A percentile compares a stretch with the other conserved stretches of the same genome.
Conservation (phyloP, 768 basidiomycete species). For the Mycena sanguinolenta region DNA sequence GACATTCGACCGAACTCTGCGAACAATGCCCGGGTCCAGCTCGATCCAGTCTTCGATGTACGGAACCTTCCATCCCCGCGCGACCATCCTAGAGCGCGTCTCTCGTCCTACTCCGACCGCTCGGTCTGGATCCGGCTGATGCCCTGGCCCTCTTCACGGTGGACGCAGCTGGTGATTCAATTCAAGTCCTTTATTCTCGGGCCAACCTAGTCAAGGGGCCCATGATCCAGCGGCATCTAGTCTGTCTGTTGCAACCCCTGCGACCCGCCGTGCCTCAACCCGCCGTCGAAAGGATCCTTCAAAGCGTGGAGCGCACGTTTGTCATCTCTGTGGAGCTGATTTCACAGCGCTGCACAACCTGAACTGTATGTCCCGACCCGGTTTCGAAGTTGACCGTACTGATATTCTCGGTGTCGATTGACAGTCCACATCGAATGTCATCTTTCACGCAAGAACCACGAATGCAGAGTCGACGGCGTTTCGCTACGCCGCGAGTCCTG, state of each 20-base stretch:
- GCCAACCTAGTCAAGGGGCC: not conserved
- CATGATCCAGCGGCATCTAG: not conserved
- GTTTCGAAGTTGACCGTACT: not conserved
- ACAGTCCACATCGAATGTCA: conserved; percentile 24
- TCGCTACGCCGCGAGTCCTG: conserved; percentile 8
- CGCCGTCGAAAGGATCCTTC: conserved; percentile 12
- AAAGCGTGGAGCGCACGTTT: conserved; percentile 3
- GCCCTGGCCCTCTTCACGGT: no score
- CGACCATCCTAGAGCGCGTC: no score
- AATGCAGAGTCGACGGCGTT: not conserved
- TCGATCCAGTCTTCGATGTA: no score
- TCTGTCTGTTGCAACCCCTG: not conserved
- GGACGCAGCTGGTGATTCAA: not conserved
- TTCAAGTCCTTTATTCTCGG: not conserved
- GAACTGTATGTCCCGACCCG: not conserved
- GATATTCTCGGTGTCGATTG: not conserved
- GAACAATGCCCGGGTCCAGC: no score
- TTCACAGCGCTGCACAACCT: conserved; percentile 20
- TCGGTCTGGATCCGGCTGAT: no score
- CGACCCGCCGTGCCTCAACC: not conserved
- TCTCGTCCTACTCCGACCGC: no score
- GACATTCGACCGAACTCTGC: no score
- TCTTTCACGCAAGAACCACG: not conserved
- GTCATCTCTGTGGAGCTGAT: not conserved
- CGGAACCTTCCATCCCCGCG: no score